Evolutionary conservation across 2,329 filamentous ascomycete genomes (phyloP), one percentile per base, ranked within the genome.

Genomic region (Sporothrix curviconia): DNA sequence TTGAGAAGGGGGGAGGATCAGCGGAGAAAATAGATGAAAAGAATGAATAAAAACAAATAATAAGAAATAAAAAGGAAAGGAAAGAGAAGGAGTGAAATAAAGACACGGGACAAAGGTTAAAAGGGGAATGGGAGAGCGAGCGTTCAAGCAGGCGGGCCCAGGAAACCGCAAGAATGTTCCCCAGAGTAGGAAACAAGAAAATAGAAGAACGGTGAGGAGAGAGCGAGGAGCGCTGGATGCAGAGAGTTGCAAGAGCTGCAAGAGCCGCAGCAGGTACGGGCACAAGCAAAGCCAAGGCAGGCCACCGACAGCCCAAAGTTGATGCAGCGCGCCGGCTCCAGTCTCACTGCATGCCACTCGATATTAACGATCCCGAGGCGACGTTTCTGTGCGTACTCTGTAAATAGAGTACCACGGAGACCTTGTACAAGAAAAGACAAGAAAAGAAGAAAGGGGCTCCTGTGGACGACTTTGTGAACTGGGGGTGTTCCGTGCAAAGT

Each of bases 311-410:
- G 43, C 30, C 34, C n/a, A n/a, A n/a, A n/a, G n/a, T n/a, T n/a
- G 32, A 49, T 59, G 28, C 56, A 32, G 46, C 25, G n/a, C n/a
- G 32, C 39, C 19, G 39, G 37, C 42, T 55, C 56, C 58, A 51
- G 59, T 62, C 52, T 60, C 59, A 60, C 56, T 57, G 60, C 60
- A 62, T 60, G 55, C 54, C 56, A 36, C 15, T 52, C 53, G 58
- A 55, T 58, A 60, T 59, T 40, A 43, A 49, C 39, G 55, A 50
- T 47, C 37, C 58, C 56, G 56, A 58, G 53, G 36, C 15, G 24
- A 46, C 52, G 52, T 52, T 56, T 32, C 34, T 7, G 24, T 17
- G 22, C 39, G 37, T 55, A 5, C 46, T 12, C 42, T 28, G 46
- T 40, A 36, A 44, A 37, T 32, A 25, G 15, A 47, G n/a, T n/a